Percentiles rank a stretch among this genome's conserved stretches.
phyloP scores from a whole-genome alignment of 768 basidiomycete genomes.

The Psilocybe cyanescens region DNA sequence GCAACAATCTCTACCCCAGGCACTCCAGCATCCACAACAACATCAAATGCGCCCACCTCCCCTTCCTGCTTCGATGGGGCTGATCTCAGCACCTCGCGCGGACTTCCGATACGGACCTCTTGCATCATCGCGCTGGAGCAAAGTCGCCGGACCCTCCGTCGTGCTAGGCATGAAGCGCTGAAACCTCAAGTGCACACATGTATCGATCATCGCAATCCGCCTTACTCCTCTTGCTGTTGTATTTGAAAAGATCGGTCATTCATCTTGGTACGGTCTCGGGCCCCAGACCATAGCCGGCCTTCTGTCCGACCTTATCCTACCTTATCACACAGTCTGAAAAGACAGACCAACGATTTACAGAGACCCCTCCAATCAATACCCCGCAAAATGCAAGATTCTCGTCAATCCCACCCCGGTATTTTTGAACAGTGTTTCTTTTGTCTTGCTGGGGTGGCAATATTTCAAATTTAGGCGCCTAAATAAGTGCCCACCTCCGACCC shows the following conservation, averaged over 20 bases:
- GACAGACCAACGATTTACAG: background rate
- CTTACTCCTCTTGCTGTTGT: background rate
- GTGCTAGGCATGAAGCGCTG: constrained; percentile 73
- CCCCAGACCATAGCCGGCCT: background rate
- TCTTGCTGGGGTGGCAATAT: background rate
- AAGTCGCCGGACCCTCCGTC: constrained; percentile 65
- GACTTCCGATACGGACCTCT: constrained; percentile 70
- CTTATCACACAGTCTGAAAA: background rate
- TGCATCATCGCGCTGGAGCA: constrained; percentile 69
- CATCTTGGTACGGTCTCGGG: background rate
- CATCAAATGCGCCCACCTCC: constrained; percentile 28
- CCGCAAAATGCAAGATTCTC: background rate
- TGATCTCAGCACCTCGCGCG: constrained; percentile 29
- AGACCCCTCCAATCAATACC: background rate
- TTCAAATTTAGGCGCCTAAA: constrained; percentile 6
- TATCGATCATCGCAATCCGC: background rate
- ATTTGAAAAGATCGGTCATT: background rate
- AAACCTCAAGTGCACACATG: constrained; percentile 15
- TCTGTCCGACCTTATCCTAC: background rate
- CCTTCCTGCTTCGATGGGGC: constrained; percentile 24
- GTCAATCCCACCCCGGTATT: background rate
- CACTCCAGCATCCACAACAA: constrained; percentile 23
- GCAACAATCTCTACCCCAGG: constrained; percentile 16
- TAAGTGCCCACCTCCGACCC: background rate
- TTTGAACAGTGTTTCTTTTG: background rate